These are phyloP conservation scores for Plasmodium falciparum DNA, from an alignment of 169 alveolate genomes.

Conservation along the genomic window DNA sequence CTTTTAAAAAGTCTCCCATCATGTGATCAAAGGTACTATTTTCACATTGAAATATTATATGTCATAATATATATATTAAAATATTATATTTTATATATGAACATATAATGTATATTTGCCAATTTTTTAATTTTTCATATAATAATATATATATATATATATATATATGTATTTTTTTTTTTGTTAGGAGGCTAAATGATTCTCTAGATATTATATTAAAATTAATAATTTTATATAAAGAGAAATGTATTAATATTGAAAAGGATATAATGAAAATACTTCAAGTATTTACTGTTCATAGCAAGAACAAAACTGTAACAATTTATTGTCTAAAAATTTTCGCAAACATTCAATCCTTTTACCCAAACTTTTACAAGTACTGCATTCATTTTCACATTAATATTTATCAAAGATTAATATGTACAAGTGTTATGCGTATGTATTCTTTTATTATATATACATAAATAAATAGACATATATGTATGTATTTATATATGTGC, in stretches of 20 bases:
- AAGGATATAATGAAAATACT: slow-evolving; percentile 60
- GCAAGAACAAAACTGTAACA: slow-evolving; percentile 64
- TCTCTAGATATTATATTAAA: slow-evolving; percentile 55
- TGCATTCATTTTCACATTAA: too few relatives aligned
- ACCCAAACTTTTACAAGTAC: slow-evolving; percentile 53
- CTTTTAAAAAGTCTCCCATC: slow-evolving; percentile 35
- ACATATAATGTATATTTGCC: slow-evolving; percentile 8
- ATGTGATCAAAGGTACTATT: slow-evolving; percentile 39
- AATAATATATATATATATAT: neutral
- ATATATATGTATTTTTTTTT: neutral
- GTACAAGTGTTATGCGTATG: too few relatives aligned
- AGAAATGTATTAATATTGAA: slow-evolving; percentile 64
- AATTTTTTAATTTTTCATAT: too few relatives aligned
- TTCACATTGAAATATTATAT: neutral
- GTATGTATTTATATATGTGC: neutral
- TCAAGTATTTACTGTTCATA: slow-evolving; percentile 62
- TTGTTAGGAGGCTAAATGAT: slow-evolving; percentile 33
- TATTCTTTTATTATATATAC: too few relatives aligned
- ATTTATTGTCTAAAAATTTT: slow-evolving; percentile 62
- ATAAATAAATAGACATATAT: neutral
- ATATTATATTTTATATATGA: neutral
- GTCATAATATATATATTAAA: neutral
- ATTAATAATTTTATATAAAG: slow-evolving; percentile 46
- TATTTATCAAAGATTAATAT: too few relatives aligned
- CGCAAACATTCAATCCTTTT: slow-evolving; percentile 64